Percentiles rank a stretch among this genome's conserved stretches.
phyloP scores from a whole-genome alignment of 1,284 basidiomycete genomes.

The Meira nashicola region DNA sequence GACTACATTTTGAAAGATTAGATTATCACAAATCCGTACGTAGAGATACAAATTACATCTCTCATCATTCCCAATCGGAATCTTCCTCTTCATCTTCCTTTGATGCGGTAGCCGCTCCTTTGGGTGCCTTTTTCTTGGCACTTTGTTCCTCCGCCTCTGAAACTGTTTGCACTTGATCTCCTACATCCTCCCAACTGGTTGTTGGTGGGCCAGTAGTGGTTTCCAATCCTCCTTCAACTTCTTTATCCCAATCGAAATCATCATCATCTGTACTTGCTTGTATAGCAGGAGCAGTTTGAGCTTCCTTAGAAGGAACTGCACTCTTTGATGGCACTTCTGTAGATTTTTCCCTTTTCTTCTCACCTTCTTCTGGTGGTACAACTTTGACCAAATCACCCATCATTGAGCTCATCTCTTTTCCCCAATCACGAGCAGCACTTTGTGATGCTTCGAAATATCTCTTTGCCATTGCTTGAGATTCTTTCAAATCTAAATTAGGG shows the following conservation, averaged over 20 bases:
- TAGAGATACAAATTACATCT: not conserved
- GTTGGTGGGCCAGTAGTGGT: conserved; percentile 15
- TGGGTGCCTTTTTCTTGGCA: not conserved
- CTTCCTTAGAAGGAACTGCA: not conserved
- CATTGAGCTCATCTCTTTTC: conserved; percentile 37
- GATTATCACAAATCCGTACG: too few relatives aligned
- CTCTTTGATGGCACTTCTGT: not conserved
- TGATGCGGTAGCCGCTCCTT: conserved; percentile 1
- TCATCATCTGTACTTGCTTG: conserved; percentile 18
- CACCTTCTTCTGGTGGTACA: conserved; percentile 31
- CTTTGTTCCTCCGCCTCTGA: not conserved
- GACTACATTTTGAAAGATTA: not conserved
- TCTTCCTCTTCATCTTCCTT: conserved; percentile 26
- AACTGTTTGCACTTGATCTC: conserved; percentile 11
- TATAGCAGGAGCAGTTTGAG: not conserved
- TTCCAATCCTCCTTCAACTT: conserved; percentile 21
- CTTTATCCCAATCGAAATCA: conserved; percentile 41
- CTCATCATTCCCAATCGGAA: conserved; percentile 37
- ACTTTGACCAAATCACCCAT: conserved; percentile 37
- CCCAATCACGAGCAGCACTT: conserved; percentile 32
- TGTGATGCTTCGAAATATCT: conserved; percentile 33
- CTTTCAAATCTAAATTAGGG: conserved; percentile 34
- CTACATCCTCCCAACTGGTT: conserved; percentile 15
- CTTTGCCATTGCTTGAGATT: conserved; percentile 34
- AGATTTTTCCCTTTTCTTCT: conserved; percentile 7